Conservation (phyloP, 2,329 filamentous ascomycete genomes). For the Pestalotiopsis sp. region DNA sequence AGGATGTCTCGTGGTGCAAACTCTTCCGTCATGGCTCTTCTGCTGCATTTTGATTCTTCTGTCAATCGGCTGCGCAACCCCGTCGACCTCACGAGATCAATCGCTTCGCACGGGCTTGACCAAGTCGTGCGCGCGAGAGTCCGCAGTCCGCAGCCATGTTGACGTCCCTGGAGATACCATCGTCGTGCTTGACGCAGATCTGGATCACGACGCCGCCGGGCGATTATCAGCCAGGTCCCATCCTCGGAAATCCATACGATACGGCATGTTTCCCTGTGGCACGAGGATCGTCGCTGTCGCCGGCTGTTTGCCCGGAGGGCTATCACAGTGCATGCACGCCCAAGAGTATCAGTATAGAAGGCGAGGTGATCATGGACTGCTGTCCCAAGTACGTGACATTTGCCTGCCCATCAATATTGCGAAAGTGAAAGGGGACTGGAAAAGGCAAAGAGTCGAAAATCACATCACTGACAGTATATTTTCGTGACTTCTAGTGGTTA, state of each 20-base stretch:
- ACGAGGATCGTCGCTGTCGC: neutral
- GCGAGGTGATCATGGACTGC: neutral
- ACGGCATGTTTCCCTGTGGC: constrained; percentile 4
- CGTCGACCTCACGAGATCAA: neutral
- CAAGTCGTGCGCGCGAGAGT: neutral
- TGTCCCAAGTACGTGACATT: constrained; percentile 1
- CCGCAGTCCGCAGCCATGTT: neutral
- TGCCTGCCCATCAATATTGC: neutral
- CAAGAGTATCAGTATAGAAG: neutral
- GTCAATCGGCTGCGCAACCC: neutral
- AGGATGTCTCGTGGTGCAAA: neutral
- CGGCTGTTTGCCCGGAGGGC: constrained; percentile 1
- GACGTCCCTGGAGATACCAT: neutral
- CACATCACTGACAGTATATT: too few relatives aligned
- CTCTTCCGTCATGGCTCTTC: neutral
- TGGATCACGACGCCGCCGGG: constrained; percentile 2
- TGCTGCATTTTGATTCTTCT: neutral
- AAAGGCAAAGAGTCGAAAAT: too few relatives aligned
- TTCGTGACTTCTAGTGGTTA: neutral
- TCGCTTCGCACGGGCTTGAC: neutral
- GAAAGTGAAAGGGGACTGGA: too few relatives aligned
- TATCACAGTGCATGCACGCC: neutral
- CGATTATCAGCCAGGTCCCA: neutral
- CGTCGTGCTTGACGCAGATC: neutral
- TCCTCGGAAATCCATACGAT: constrained; percentile 2